A percentile compares a stretch with the other conserved stretches of the same genome.
These are phyloP conservation scores for Plectosphaerella sp. DNA, from an alignment of 2,329 filamentous ascomycete genomes.

Conservation along the genomic window DNA sequence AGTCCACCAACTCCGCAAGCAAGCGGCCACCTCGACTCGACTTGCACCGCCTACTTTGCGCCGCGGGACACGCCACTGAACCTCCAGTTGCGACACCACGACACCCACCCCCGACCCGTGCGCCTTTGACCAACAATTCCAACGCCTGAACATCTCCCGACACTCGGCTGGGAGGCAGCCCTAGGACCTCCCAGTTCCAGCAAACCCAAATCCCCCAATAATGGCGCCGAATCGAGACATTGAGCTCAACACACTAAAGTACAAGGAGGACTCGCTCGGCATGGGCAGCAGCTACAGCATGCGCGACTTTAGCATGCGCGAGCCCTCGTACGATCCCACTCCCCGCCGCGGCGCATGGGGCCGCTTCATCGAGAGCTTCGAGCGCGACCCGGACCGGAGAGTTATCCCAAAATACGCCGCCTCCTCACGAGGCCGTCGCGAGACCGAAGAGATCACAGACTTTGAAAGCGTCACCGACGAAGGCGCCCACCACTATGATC, in stretches of 20 bases:
- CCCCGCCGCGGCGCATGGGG: conserved; percentile 26
- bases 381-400: conserved; percentile 49
- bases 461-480: conserved; percentile 24
- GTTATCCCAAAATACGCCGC: conserved; percentile 37
- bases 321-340: conserved; percentile 38
- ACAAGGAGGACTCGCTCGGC: conserved; percentile 53
- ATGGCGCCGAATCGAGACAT: conserved; percentile 39
- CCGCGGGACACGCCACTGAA: too few species aligned
- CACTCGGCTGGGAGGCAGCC: background rate
- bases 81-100: too few species aligned
- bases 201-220: conserved; percentile 2
- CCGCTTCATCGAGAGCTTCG: conserved; percentile 58
- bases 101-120: too few species aligned
- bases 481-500: conserved; percentile 48
- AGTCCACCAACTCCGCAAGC: too few species aligned
- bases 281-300: conserved; percentile 47
- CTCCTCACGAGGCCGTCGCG: conserved; percentile 22
- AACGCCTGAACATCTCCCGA: too few species aligned
- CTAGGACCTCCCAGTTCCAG: background rate
- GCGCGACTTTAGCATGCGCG: conserved; percentile 44
- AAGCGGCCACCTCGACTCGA: too few species aligned
- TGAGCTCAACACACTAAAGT: conserved; percentile 53
- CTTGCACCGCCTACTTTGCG: too few species aligned
- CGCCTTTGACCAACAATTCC: too few species aligned
- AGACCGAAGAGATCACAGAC: conserved; percentile 20